phyloP scores from a whole-genome alignment of 108 stramenopile genomes.

The Skeletonema tropicum region DNA sequence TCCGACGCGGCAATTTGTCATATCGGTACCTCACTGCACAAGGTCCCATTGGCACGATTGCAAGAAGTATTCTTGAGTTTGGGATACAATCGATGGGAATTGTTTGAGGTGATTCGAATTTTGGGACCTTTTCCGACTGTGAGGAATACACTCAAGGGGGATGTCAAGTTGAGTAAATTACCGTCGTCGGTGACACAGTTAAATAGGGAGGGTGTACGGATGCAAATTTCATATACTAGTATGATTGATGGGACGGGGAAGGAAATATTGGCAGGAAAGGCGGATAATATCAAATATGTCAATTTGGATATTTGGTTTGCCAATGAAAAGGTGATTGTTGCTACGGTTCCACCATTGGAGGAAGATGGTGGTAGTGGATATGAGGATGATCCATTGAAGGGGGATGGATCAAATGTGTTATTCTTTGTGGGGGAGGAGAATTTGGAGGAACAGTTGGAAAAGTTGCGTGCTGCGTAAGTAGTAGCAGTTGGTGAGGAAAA shows the following conservation, averaged over 20 bases:
- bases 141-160: conserved; percentile 74
- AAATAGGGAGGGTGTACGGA: conserved; percentile 18
- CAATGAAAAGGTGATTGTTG: conserved; percentile 64
- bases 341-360: conserved; percentile 36
- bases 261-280: conserved; percentile 72
- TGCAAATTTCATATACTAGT: conserved; percentile 57
- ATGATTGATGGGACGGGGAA: conserved; percentile 91
- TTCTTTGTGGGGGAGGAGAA: conserved; percentile 75
- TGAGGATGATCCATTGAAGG: conserved; percentile 39
- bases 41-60: conserved; percentile 85
- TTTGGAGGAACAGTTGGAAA: conserved; percentile 71
- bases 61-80: conserved; percentile 79
- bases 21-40: conserved; percentile 86
- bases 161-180: conserved; percentile 30
- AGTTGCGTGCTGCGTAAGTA: conserved; percentile 63
- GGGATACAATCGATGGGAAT: conserved; percentile 55
- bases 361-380: conserved; percentile 17
- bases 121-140: conserved; percentile 91
- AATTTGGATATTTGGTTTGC: conserved; percentile 68
- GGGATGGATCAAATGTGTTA: conserved; percentile 60
- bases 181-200: neutral
- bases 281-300: conserved; percentile 65
- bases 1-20: conserved; percentile 76
- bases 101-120: conserved; percentile 86
- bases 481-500: too few species aligned